These are phyloP conservation scores for Scheffersomyces titani DNA, from an alignment of 1,139 yeast species.

Conservation along the genomic window DNA sequence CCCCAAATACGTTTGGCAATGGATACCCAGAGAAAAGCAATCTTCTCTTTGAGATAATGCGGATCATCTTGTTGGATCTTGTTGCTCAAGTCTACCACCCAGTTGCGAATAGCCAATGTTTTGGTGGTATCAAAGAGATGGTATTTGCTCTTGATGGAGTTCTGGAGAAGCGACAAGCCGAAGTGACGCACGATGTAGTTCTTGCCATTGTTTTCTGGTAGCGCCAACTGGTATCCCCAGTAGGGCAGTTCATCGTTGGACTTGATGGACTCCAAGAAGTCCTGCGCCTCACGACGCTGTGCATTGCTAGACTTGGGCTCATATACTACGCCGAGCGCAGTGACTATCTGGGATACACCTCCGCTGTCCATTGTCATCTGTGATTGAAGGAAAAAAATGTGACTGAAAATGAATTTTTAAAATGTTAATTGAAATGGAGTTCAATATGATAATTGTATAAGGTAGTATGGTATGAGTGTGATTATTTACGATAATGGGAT, in stretches of 20 bases:
- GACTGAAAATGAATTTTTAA: too few relatives aligned
- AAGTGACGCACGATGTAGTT: slow-evolving; percentile 82
- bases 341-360: slow-evolving; percentile 68
- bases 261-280: slow-evolving; percentile 74
- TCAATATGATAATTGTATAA: background rate
- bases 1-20: slow-evolving; percentile 97
- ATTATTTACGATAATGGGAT: too few relatives aligned
- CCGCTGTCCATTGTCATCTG: slow-evolving; percentile 57
- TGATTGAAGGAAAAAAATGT: background rate
- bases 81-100: slow-evolving; percentile 79
- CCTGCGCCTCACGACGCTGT: slow-evolving; percentile 68
- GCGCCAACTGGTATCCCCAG: slow-evolving; percentile 90
- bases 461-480: background rate
- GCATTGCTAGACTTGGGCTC: slow-evolving; percentile 67
- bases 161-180: slow-evolving; percentile 79
- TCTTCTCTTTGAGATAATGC: slow-evolving; percentile 84
- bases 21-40: slow-evolving; percentile 89
- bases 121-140: slow-evolving; percentile 62
- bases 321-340: slow-evolving; percentile 79
- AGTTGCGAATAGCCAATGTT: slow-evolving; percentile 68
- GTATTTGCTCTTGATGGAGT: slow-evolving; percentile 62
- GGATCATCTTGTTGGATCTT: slow-evolving; percentile 70
- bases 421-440: background rate
- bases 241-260: slow-evolving; percentile 79
- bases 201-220: slow-evolving; percentile 58